Base-by-base conservation (phyloP, 2,329 filamentous ascomycete species). In the Paecilomyces dactylethromorphus region DNA sequence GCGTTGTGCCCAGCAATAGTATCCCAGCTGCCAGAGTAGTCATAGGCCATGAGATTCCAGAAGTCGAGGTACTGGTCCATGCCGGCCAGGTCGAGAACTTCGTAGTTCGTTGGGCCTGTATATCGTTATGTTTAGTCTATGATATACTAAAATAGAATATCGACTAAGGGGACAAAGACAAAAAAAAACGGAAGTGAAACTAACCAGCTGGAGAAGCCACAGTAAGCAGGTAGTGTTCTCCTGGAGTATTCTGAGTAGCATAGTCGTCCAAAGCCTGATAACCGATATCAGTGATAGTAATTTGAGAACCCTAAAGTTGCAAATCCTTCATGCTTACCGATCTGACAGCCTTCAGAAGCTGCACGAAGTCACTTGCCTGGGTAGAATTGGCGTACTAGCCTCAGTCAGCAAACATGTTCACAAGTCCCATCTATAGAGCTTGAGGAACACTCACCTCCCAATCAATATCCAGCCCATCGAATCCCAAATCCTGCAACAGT, bases 11-110 rank as follows among this genome's bases (percentile, higher is more conserved):
- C 91, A 0, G 90, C 80, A 3, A 69, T 71, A 2, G 76, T 66
- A 67, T 92, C 90, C 91, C 92, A 97, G 2, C 86, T 88, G 0
- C 93, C 93, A 5, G 91, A 64, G 71, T 86, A 95, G 75, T 96
- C 91, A 74, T 96, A 96, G 1, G 89, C 89, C 91, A 96, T 96
- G 8, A 78, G 65, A 63, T 82, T 82, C 76, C 78, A 82, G 71
- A 82, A 81, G 63, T 81, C 78, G 49, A 82, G 72, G 54, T 79
- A 74, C 15, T 68, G 51, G 64, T 80, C 73, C 79, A 82, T 82
- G 15, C 68, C 71, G 3, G 67, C 63, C 7, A 82, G 69, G 13
- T 75, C 70, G 59, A 82, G 64, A 13, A 68, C 72, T 22, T 75
- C 69, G 65, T 81, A 81, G 62, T 79, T 74, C 10, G 65, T 61